Percentiles rank a stretch among this genome's conserved stretches.
These are phyloP conservation scores for Solanum tacnaense DNA, from an alignment of 257 asterid species.

Conservation along the genomic window DNA sequence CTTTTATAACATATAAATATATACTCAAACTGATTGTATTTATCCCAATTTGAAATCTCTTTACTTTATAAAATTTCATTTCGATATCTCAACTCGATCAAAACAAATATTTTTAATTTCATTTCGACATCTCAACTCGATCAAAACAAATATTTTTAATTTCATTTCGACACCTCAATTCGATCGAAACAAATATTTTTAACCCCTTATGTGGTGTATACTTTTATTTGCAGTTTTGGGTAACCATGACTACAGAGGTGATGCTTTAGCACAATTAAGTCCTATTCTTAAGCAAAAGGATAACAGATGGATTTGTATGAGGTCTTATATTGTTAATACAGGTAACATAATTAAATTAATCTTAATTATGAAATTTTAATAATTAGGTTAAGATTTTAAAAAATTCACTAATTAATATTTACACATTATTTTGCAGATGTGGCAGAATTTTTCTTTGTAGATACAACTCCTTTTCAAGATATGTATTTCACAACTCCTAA, in stretches of 20 bases:
- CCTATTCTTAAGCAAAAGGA: conserved; percentile 31
- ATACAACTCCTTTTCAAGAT: conserved; percentile 59
- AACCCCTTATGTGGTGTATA: background rate
- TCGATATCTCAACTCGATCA: too few relatives aligned
- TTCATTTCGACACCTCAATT: background rate
- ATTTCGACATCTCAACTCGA: background rate
- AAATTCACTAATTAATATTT: background rate
- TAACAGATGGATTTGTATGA: conserved; percentile 48
- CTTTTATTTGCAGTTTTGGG: conserved; percentile 44
- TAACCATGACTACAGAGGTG: conserved; percentile 65
- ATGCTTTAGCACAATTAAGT: conserved; percentile 47
- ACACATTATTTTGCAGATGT: conserved; percentile 19
- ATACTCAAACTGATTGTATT: background rate
- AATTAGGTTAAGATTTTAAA: background rate
- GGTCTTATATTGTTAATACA: conserved; percentile 36
- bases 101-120: too few relatives aligned
- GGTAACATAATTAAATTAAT: conserved; percentile 3
- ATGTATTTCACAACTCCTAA: conserved; percentile 36
- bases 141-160: too few relatives aligned
- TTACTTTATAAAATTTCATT: too few relatives aligned
- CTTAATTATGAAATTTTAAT: background rate
- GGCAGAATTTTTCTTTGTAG: conserved; percentile 51
- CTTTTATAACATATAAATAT: too few relatives aligned
- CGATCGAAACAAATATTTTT: background rate
- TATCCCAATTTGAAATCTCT: too few relatives aligned